These are phyloP conservation scores for Penicillium arizonense DNA, from an alignment of 495 filamentous ascomycete genomes.

Conservation along the genomic window DNA sequence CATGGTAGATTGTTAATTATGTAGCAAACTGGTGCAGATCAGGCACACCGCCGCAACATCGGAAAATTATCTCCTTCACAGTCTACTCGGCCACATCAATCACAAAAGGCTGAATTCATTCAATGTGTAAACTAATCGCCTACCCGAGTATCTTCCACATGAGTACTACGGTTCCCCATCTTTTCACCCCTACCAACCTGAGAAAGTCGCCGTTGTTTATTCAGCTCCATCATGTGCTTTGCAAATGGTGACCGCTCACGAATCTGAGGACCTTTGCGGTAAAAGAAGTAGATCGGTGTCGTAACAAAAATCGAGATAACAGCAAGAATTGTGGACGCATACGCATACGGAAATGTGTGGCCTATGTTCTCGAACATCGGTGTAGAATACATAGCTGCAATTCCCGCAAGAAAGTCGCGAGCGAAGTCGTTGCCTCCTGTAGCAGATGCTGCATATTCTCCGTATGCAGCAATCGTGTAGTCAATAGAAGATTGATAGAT, in stretches of 20 bases:
- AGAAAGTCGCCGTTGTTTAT: neutral
- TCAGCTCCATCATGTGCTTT: neutral
- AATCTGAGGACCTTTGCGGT: constrained; percentile 39
- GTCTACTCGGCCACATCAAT: no score
- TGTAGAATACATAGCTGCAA: constrained; percentile 32
- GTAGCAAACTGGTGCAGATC: no score
- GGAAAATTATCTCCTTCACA: no score
- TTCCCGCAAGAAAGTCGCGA: constrained; percentile 35
- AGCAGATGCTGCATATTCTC: constrained; percentile 68
- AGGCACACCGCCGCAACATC: no score
- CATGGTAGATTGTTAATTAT: no score
- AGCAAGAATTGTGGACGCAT: neutral
- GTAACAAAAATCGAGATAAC: constrained; percentile 30
- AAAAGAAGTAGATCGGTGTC: constrained; percentile 42
- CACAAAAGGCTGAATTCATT: no score
- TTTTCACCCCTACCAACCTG: no score
- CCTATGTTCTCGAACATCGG: constrained; percentile 27
- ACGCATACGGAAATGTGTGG: constrained; percentile 8
- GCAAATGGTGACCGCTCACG: constrained; percentile 18
- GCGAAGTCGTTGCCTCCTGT: constrained; percentile 61
- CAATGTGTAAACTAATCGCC: no score
- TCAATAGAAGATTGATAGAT: constrained; percentile 76
- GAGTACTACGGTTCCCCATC: no score
- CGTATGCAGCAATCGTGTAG: constrained; percentile 73
- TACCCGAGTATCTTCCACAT: no score